Evolutionary conservation across 2,329 filamentous ascomycete genomes (phyloP), one percentile per base, ranked within the genome.

Genomic region (Allantophomopsis cytisporea): DNA sequence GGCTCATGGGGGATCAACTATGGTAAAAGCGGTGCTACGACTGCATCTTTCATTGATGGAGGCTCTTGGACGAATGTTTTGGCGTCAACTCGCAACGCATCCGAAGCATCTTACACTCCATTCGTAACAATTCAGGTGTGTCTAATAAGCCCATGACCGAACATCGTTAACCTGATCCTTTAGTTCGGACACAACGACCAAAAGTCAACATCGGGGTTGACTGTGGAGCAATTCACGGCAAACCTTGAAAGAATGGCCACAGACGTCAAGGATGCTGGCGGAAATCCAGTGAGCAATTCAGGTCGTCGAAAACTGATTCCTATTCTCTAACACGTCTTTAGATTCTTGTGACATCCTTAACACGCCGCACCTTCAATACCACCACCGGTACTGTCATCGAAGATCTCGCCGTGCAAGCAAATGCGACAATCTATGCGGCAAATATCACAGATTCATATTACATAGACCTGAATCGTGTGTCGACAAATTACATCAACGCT

Each of bases 131-230:
- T 68, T 2, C 51, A 71, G 55, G 57, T 60, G 36, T 14, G 16
- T 39, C 7, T 20, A 20, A 20, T 20, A 7, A 7, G 4, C 18
- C 4, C 7, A 20, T 7, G 7, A 7, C 18, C 4, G 18, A 7
- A 20, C 18, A 20, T 4, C 4, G 7, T 7, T 20, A 20, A 20
- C 7, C 4, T 20, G 7, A 20, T 20, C 7, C 18, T 4, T 7
- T 49, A 42, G 40, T 68, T 68, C 39, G 65, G 65, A 7, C 65
- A 69, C 49, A 69, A 69, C 43, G 65, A 69, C 50, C 64, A 68
- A 41, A 68, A 68, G 41, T 7, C 50, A 1, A 54, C 49, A 0
- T 57, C 54, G 1, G 57, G 57, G 23, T 54, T 69, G 13, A 51
- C 50, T 1, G 40, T 65, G 12, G 39, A 16, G 15, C 21, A 39